Evolutionary conservation across 805 yeast genomes (phyloP).

Genomic region (Kregervanrija delftensis): DNA sequence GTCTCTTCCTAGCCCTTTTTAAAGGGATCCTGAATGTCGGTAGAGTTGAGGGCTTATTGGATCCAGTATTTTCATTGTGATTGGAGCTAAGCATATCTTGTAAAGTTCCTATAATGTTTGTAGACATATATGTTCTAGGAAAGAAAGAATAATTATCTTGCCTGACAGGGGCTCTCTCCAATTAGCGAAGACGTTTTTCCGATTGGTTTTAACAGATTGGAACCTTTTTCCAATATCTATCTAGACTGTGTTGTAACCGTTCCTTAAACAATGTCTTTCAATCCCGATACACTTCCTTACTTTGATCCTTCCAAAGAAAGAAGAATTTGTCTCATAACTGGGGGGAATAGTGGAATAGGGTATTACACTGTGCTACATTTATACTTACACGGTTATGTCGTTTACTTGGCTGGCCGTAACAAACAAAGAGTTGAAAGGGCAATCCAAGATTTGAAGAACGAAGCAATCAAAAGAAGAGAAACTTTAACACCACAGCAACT

Average conservation of each 20-base stretch:
- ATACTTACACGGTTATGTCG: conserved; percentile 69
- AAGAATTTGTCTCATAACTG: conserved; percentile 67
- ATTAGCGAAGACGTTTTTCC: too few relatives aligned
- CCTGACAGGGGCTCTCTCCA: too few relatives aligned
- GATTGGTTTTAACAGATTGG: too few relatives aligned
- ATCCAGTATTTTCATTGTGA: not conserved
- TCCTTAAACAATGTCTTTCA: conserved; percentile 4
- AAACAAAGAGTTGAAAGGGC: conserved; percentile 48
- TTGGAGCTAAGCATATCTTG: too few relatives aligned
- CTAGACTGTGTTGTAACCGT: too few relatives aligned
- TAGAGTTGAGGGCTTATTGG: not conserved
- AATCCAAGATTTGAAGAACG: conserved; percentile 45
- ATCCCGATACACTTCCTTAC: conserved; percentile 54
- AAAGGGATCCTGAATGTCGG: conserved; percentile 4
- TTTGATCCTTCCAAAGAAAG: conserved; percentile 47
- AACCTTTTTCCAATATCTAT: too few relatives aligned
- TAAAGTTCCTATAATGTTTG: too few relatives aligned
- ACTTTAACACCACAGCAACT: conserved; percentile 15
- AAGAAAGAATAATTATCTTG: too few relatives aligned
- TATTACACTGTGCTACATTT: conserved; percentile 69
- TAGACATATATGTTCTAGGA: too few relatives aligned
- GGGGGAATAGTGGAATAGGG: conserved; percentile 80
- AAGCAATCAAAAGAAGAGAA: conserved; percentile 37
- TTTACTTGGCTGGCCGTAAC: conserved; percentile 71
- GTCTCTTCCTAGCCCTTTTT: conserved; percentile 6